These are phyloP conservation scores for Mollisia scopiformis DNA, from an alignment of 2,329 filamentous ascomycete species.

Conservation along the genomic window DNA sequence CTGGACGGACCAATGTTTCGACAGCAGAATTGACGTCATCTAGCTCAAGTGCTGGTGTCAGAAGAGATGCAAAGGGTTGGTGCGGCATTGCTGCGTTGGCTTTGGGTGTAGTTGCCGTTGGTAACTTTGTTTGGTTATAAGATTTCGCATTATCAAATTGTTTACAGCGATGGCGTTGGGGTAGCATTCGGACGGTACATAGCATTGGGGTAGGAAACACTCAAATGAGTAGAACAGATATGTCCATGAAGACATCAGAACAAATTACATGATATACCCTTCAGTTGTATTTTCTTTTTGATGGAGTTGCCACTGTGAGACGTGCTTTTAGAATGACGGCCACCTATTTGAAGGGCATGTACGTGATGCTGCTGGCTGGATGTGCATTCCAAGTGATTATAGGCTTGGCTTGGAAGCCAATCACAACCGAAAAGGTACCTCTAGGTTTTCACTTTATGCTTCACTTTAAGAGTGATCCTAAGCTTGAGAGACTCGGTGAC, in stretches of 20 bases:
- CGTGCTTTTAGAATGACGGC: too few species aligned
- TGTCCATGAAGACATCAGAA: not conserved
- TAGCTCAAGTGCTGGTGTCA: constrained; percentile 9
- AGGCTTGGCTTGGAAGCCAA: too few species aligned
- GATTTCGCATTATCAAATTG: constrained; percentile 3
- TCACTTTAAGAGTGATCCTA: too few species aligned
- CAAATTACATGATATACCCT: not conserved
- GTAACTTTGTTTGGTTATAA: constrained; percentile 29
- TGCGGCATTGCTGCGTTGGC: constrained; percentile 12
- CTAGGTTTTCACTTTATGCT: too few species aligned
- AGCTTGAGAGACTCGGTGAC: too few species aligned
- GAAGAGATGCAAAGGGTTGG: constrained; percentile 5
- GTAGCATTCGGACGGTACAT: not conserved
- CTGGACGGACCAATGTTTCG: constrained; percentile 29
- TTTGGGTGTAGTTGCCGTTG: constrained; percentile 22
- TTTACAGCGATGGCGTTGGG: constrained; percentile 29
- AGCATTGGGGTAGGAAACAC: not conserved
- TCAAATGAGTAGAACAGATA: not conserved
- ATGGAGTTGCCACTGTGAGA: too few species aligned
- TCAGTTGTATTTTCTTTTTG: too few species aligned
- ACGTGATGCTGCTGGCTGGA: too few species aligned
- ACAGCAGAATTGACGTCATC: constrained; percentile 24
- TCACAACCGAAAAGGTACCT: too few species aligned
- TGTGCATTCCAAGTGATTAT: too few species aligned
- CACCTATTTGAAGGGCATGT: too few species aligned